These are phyloP conservation scores for Malus hybrid DNA, from an alignment of 331 rosid genomes.

Conservation along the genomic window DNA sequence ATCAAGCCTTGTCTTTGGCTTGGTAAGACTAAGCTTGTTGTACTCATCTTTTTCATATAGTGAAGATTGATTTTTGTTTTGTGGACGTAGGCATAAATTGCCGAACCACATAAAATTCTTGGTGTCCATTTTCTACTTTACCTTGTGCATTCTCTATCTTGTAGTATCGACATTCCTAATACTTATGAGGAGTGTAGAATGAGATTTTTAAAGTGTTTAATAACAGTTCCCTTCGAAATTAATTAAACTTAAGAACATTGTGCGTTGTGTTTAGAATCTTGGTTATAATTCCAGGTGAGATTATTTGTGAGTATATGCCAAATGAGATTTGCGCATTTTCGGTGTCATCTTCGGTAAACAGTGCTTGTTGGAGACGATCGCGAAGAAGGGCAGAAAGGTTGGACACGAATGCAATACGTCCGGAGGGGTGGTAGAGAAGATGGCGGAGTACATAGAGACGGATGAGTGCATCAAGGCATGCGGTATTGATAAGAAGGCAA, in stretches of 20 bases:
- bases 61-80: too few relatives aligned
- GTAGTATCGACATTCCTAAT: too few relatives aligned
- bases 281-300: slow-evolving; percentile 21
- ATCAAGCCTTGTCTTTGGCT: too few relatives aligned
- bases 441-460: slow-evolving; percentile 55
- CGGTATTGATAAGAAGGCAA: slow-evolving; percentile 47
- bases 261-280: not conserved
- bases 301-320: slow-evolving; percentile 60
- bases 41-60: too few relatives aligned
- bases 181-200: too few relatives aligned
- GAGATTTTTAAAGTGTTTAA: too few relatives aligned
- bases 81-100: too few relatives aligned
- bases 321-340: slow-evolving; percentile 56
- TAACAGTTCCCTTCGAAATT: not conserved
- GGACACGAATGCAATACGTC: slow-evolving; percentile 61
- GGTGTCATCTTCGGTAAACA: slow-evolving; percentile 64
- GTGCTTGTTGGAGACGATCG: slow-evolving; percentile 54
- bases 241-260: not conserved
- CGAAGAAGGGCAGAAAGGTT: slow-evolving; percentile 19
- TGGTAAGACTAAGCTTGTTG: too few relatives aligned
- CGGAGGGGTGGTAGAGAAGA: slow-evolving; percentile 56
- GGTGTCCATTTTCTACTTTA: too few relatives aligned
- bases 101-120: too few relatives aligned
- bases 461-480: slow-evolving; percentile 56
- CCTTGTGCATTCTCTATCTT: too few relatives aligned